Evolutionary conservation across 2,329 filamentous ascomycete genomes (phyloP), one percentile per base, ranked within the genome.

Genomic region (Cladosporium colombiae): DNA sequence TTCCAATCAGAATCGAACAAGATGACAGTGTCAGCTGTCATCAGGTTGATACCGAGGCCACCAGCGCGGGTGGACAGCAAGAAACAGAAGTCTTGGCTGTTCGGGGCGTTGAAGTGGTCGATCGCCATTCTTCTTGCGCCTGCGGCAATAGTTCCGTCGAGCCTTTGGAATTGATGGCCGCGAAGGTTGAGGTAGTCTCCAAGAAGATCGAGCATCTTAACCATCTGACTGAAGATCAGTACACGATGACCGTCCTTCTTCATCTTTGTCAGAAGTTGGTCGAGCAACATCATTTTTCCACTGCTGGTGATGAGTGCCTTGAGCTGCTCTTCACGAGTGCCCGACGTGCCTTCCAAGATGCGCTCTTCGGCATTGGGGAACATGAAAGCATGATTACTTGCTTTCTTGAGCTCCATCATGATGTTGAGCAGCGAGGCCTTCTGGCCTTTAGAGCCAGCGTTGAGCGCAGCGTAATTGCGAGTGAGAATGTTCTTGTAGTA

Each of bases 1-100:
- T 99, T 99, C 95, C 96, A 99, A 74, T 97, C 93, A 0, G 95
- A 98, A 77, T 99, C 96, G 73, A 98, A 99, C 53, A 99, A 90
- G 72, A 99, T 89, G 70, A 99, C 95, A 0, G 95, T 99, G 74
- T 99, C 96, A 8, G 95, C 95, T 27, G 95, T 98, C 92, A 98
- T 99, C 63, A 99, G 81, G 74, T 99, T 99, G 82, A 99, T 99
- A 68, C 95, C 95, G n/a, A 99, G 84, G 77, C 95, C 95, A 82
- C 95, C 95, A 63, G 95, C 95, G 74, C 95, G 88, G 1, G 95
- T 99, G 2, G 95, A 99, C 1, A 99, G 85, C 53, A 99, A 82
- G 78, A 99, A 99, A 74, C 92, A 96, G 75, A 99, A 99, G 75
- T 99, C 96, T 4, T 92, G 90, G 76, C 95, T 99, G 13, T 89